These are phyloP conservation scores for Mortierella hygrophila DNA, from an alignment of 192 early-diverging fungal species.

Conservation along the genomic window DNA sequence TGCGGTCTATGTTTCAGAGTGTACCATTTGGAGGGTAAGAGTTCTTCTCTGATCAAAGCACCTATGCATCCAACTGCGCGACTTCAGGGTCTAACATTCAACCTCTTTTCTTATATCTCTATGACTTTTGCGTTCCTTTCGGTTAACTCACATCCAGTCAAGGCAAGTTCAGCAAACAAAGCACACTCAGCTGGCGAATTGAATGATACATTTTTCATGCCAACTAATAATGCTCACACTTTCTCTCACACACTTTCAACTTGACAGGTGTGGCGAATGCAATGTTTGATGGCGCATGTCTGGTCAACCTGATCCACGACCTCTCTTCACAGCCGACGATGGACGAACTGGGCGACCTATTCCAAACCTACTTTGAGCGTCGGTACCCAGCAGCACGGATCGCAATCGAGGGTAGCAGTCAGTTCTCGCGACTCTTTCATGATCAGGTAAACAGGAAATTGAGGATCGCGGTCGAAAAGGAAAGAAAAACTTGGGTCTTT, in stretches of 20 bases:
- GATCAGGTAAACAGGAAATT: slow-evolving; percentile 28
- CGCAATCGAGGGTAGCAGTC: slow-evolving; percentile 49
- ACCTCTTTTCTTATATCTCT: neutral
- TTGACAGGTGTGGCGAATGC: slow-evolving; percentile 41
- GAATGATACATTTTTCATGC: no score
- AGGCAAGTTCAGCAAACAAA: slow-evolving; percentile 5
- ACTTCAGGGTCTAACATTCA: neutral
- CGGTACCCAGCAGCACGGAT: slow-evolving; percentile 48
- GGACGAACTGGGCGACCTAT: slow-evolving; percentile 33
- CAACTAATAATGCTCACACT: neutral
- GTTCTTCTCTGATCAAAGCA: neutral
- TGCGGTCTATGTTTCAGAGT: slow-evolving; percentile 10
- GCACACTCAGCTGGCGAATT: neutral
- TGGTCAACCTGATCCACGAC: slow-evolving; percentile 50
- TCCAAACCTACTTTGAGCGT: slow-evolving; percentile 41
- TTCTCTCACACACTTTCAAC: neutral
- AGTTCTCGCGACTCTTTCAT: slow-evolving; percentile 37
- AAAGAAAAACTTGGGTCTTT: neutral
- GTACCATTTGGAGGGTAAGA: slow-evolving; percentile 53
- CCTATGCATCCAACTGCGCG: neutral
- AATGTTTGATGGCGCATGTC: slow-evolving; percentile 47
- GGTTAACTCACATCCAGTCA: neutral
- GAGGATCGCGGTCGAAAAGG: neutral
- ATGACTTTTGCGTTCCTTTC: neutral
- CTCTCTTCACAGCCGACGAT: slow-evolving; percentile 28